Evolutionary conservation across 2,329 filamentous ascomycete genomes (phyloP).

Genomic region (Gaeumannomyces tritici): DNA sequence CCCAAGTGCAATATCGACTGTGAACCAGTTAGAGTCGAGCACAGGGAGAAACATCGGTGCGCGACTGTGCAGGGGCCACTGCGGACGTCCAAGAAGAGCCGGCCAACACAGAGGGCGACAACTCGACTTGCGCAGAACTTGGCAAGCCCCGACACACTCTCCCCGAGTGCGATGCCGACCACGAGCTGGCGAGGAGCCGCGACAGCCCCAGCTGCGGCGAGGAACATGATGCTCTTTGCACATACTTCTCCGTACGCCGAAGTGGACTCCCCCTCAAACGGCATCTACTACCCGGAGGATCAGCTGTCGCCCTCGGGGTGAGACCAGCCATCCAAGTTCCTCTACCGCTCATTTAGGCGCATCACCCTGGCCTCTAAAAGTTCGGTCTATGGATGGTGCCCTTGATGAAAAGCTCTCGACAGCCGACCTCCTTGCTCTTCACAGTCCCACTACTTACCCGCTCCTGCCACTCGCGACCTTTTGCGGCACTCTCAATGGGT

Average conservation of each 20-base stretch:
- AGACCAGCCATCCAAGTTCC: background rate
- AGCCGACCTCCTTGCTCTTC: too few relatives aligned
- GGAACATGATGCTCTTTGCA: background rate
- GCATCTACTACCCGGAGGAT: background rate
- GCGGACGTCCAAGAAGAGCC: background rate
- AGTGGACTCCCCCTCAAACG: background rate
- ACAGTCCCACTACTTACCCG: too few relatives aligned
- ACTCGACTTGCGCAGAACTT: background rate
- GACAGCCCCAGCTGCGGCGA: background rate
- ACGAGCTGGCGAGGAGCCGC: background rate
- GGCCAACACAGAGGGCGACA: too few relatives aligned
- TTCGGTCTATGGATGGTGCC: too few relatives aligned
- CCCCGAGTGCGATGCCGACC: too few relatives aligned
- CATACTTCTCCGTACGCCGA: background rate
- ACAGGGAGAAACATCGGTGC: background rate
- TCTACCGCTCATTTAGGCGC: background rate
- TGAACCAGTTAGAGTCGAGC: constrained; percentile 19
- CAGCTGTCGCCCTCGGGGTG: background rate
- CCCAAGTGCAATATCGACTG: constrained; percentile 34
- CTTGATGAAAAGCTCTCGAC: too few relatives aligned
- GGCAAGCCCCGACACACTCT: background rate
- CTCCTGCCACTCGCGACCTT: too few relatives aligned
- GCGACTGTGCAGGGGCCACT: background rate
- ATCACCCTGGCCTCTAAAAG: too few relatives aligned
- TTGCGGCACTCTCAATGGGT: too few relatives aligned